Conservation (phyloP, 179 eudicot genomes). For the Nepenthes alata region DNA sequence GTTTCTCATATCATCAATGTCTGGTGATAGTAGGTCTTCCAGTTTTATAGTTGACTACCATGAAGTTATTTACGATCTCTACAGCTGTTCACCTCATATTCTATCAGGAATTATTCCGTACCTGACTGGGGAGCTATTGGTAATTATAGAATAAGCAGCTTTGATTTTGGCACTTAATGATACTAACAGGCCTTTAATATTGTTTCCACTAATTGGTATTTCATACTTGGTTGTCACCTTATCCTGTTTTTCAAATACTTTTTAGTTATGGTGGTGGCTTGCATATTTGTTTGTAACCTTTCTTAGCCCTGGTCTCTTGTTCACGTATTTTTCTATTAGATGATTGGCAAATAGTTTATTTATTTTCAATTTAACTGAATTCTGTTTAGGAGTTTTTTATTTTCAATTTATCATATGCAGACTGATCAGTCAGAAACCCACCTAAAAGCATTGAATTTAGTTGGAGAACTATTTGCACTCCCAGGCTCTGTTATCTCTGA, state of each 20-base stretch:
- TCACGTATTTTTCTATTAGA: too few relatives aligned
- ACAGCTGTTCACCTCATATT: slow-evolving; percentile 83
- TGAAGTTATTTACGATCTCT: slow-evolving; percentile 67
- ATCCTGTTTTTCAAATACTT: too few relatives aligned
- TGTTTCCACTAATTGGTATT: too few relatives aligned
- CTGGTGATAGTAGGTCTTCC: slow-evolving; percentile 50
- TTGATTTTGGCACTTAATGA: too few relatives aligned
- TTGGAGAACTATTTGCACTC: slow-evolving; percentile 85
- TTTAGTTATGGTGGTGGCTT: too few relatives aligned
- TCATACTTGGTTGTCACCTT: too few relatives aligned
- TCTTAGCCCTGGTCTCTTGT: too few relatives aligned
- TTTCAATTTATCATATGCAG: slow-evolving; percentile 25
- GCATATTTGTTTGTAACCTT: too few relatives aligned
- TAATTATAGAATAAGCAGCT: slow-evolving; percentile 16
- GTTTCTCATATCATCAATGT: slow-evolving; percentile 72
- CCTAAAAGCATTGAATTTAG: slow-evolving; percentile 66
- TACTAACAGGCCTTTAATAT: too few relatives aligned
- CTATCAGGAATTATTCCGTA: slow-evolving; percentile 81
- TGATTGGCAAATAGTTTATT: too few relatives aligned
- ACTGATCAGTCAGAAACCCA: slow-evolving; percentile 77
- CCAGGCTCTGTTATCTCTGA: slow-evolving; percentile 60
- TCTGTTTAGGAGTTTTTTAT: slow-evolving; percentile 3
- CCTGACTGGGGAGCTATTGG: slow-evolving; percentile 89
- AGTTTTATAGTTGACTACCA: slow-evolving; percentile 61
- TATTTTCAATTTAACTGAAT: too few relatives aligned